Base-by-base conservation (phyloP, 352 stramenopile species). In the Phytophthora kernoviae region DNA sequence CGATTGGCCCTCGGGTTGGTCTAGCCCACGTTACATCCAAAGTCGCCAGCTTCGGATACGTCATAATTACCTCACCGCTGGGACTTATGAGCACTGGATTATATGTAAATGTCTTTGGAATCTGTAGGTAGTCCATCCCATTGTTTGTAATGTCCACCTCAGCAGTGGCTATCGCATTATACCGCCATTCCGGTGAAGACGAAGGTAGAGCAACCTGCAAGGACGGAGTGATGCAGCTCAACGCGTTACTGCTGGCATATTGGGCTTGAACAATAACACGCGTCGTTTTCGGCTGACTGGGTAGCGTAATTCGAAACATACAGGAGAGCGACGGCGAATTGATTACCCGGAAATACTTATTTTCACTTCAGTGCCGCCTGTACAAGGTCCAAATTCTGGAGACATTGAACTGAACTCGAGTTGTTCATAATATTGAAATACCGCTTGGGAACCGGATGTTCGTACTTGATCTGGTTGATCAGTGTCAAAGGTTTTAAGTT, bases 71-170 rank as follows among this genome's bases (percentile, higher is more conserved):
- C 41, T 30, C n/a, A 8, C 1, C 11, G 26, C 21, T 34, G 33
- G 18, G 4, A 14, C 73, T 54, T 7, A n/a, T n/a, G n/a, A n/a
- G n/a, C n/a, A 63, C 24, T 15, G 56, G 63, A 4, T 44, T 43
- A 43, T 74, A 85, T 4, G 46, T 45, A 27, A 85, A 87, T 0
- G n/a, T 42, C 17, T 48, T 70, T 0, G 17, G 11, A 10, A 49
- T 55, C 15, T 32, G 22, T 0, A 74, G 20, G 53, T 84, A 85
- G 37, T 90, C 80, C 6, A 68, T 51, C 10, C 72, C 78, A 39
- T 88, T 90, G 40, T 79, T 80, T 9, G 77, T 81, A 1, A 88
- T 54, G 0, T 65, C 61, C 14, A 87, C 41, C 20, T 51, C 44
- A 8, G 75, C 70, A 8, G 58, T 54, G 8, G 55, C 64, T 12